Evolutionary conservation across 352 stramenopile genomes (phyloP).

Genomic region (Blastocystis sp.): DNA sequence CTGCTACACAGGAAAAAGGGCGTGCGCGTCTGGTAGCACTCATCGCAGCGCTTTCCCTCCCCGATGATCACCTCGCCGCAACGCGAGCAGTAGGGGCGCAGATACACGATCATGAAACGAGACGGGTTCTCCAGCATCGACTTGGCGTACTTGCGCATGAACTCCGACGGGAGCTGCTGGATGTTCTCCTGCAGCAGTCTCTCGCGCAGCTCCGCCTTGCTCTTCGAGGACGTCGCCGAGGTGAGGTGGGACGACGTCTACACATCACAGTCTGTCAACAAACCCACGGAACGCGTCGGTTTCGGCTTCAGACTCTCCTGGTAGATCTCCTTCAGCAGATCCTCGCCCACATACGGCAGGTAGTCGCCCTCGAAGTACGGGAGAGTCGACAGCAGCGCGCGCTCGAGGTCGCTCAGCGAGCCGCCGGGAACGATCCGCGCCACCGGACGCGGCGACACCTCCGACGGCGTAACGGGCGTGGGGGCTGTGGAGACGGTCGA

Average conservation of each 20-base stretch:
- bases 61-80: conserved; percentile 1
- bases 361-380: conserved; percentile 48
- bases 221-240: neutral
- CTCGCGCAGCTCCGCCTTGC: neutral
- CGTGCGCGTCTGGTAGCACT: neutral
- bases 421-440: neutral
- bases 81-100: conserved; percentile 9
- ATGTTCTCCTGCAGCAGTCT: conserved; percentile 18
- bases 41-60: neutral
- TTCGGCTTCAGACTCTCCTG: conserved; percentile 18
- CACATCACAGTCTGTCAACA: neutral
- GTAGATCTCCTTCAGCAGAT: conserved; percentile 49
- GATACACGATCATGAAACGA: conserved; percentile 38
- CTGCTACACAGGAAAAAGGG: conserved; percentile 17
- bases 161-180: conserved; percentile 8
- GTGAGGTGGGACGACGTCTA: conserved; percentile 14
- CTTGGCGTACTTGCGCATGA: conserved; percentile 30
- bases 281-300: neutral
- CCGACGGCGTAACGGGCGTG: neutral
- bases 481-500: neutral
- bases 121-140: conserved; percentile 49
- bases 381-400: neutral
- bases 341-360: conserved; percentile 26
- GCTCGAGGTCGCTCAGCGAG: neutral
- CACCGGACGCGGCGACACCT: neutral